Conservation (phyloP, 1,139 yeast species). For the Candida buenavistaensis region DNA sequence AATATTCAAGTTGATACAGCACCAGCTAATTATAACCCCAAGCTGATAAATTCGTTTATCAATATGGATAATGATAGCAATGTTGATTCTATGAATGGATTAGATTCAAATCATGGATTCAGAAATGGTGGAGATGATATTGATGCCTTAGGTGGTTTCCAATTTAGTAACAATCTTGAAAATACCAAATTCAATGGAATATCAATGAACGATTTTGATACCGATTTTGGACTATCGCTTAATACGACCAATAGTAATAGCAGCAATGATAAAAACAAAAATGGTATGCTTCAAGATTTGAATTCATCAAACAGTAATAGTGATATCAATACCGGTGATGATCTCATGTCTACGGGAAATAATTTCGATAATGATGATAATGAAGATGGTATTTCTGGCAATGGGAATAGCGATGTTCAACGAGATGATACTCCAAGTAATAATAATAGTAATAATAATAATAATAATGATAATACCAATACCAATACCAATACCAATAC, state of each 20-base stretch:
- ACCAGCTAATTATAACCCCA: conserved; percentile 40
- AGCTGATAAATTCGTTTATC: conserved; percentile 29
- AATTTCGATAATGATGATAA: too few relatives aligned
- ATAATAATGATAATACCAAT: conserved; percentile 6
- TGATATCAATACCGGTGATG: too few relatives aligned
- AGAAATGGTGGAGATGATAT: conserved; percentile 2
- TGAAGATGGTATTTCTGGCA: too few relatives aligned
- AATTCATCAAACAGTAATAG: background rate
- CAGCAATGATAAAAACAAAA: conserved; percentile 2
- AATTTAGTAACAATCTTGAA: conserved; percentile 7
- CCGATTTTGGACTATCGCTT: conserved; percentile 3
- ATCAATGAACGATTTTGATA: conserved; percentile 16
- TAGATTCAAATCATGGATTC: conserved; percentile 4
- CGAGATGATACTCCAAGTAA: too few relatives aligned
- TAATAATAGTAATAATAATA: conserved; percentile 1
- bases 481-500: conserved; percentile 8
- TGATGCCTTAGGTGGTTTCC: conserved; percentile 4
- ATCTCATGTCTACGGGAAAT: too few relatives aligned
- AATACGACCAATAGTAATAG: background rate
- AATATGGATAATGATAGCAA: conserved; percentile 13
- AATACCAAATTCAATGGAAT: conserved; percentile 12
- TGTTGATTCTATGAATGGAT: conserved; percentile 1
- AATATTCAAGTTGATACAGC: conserved; percentile 29
- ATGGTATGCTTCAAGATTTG: too few relatives aligned
- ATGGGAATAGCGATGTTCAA: too few relatives aligned